phyloP scores from a whole-genome alignment of 495 filamentous ascomycete species.

The Tuber aestivum region DNA sequence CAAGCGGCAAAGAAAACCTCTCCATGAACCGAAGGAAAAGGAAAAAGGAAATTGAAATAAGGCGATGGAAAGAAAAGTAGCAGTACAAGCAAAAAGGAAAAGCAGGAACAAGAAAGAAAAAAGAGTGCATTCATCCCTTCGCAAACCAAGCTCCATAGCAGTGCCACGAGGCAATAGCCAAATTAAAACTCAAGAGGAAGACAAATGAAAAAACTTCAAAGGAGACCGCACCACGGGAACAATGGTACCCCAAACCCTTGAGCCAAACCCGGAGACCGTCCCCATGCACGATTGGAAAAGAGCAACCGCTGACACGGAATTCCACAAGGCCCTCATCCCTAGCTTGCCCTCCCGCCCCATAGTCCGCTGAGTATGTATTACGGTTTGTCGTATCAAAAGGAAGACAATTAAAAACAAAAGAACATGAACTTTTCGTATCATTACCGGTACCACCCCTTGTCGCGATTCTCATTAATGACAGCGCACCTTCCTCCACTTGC shows the following conservation, averaged over 20 bases:
- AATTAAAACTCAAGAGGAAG: conserved; percentile 36
- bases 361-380: conserved; percentile 31
- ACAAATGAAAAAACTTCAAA: not conserved
- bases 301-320: conserved; percentile 24
- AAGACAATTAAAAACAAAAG: conserved; percentile 17
- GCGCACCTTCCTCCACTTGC: conserved; percentile 29
- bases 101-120: conserved; percentile 15
- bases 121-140: conserved; percentile 4
- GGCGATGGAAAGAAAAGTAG: conserved; percentile 13
- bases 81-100: conserved; percentile 26
- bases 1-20: conserved; percentile 25
- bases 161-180: conserved; percentile 13
- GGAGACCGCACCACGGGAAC: not conserved
- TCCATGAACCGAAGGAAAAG: conserved; percentile 30
- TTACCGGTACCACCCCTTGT: conserved; percentile 29
- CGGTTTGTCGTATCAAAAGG: conserved; percentile 39
- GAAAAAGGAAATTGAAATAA: conserved; percentile 20
- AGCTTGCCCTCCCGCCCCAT: conserved; percentile 25
- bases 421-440: conserved; percentile 38
- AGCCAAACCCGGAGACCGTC: conserved; percentile 7
- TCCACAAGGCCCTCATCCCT: conserved; percentile 36
- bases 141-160: not conserved
- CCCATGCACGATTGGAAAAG: conserved; percentile 4
- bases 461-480: conserved; percentile 37
- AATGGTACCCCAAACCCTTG: conserved; percentile 26